Conservation (phyloP, 176 grass and related monocot genomes). For the Echinochloa phyllopogon region DNA sequence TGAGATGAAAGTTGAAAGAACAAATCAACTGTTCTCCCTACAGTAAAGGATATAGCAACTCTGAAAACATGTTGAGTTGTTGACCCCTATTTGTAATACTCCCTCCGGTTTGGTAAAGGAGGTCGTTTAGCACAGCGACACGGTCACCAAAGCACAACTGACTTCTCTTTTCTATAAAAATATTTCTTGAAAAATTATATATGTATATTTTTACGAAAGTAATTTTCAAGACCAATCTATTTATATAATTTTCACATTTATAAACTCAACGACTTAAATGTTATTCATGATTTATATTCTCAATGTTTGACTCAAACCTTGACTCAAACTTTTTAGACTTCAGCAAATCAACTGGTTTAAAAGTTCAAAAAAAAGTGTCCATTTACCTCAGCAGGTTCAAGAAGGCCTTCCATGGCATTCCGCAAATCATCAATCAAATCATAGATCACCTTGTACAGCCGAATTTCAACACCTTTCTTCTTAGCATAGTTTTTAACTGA, state of each 20-base stretch:
- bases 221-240: no score
- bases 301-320: no score
- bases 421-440: constrained; percentile 92
- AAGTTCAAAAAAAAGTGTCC: not conserved
- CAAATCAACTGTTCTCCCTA: not conserved
- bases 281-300: no score
- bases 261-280: no score
- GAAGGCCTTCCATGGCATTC: constrained; percentile 98
- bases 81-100: not conserved
- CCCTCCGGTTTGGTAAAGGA: no score
- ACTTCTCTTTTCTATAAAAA: no score
- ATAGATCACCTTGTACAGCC: constrained; percentile 90
- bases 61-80: constrained; percentile 11
- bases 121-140: no score
- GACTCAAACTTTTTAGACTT: not conserved
- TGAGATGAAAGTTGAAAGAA: not conserved
- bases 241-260: no score
- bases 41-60: not conserved
- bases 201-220: no score
- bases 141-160: no score
- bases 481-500: constrained; percentile 88
- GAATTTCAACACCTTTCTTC: constrained; percentile 91
- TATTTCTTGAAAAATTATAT: no score
- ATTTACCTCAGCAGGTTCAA: constrained; percentile 92
- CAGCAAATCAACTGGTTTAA: constrained; percentile 4